These are phyloP conservation scores for Tetradesmus lagerheimii DNA, from an alignment of 139 green algal species.

Conservation along the genomic window DNA sequence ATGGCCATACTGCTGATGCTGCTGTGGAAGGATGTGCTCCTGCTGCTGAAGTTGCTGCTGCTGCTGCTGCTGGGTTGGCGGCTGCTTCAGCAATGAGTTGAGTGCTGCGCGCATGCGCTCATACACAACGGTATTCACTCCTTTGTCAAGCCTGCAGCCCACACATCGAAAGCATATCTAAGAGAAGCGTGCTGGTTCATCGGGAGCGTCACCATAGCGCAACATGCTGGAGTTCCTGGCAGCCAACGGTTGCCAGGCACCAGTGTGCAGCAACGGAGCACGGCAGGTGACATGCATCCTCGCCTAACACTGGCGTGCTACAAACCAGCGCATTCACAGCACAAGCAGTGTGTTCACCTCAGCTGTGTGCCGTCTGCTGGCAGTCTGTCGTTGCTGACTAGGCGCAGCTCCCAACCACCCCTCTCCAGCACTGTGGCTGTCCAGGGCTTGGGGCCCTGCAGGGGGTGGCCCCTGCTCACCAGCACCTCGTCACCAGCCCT, in stretches of 20 bases:
- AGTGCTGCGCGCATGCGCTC: slow-evolving; percentile 52
- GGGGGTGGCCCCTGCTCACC: slow-evolving; percentile 3
- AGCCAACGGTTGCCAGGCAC: too few relatives aligned
- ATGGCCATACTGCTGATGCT: background rate
- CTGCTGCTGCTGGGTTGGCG: background rate
- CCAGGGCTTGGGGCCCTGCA: slow-evolving; percentile 6
- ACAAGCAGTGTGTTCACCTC: background rate
- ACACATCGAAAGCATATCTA: background rate
- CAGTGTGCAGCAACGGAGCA: too few relatives aligned
- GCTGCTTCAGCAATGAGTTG: slow-evolving; percentile 48
- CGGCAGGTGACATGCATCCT: too few relatives aligned
- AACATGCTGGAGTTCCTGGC: too few relatives aligned
- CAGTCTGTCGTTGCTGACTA: background rate
- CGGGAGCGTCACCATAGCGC: too few relatives aligned
- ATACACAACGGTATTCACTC: slow-evolving; percentile 56
- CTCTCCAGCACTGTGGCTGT: background rate
- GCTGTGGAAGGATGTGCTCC: background rate
- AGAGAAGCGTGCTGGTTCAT: too few relatives aligned
- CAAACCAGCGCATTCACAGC: too few relatives aligned
- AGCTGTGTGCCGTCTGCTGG: slow-evolving; percentile 7
- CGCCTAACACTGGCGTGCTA: too few relatives aligned
- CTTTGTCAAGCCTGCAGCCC: slow-evolving; percentile 52
- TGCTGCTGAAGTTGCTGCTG: slow-evolving; percentile 16
- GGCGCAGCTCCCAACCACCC: background rate
- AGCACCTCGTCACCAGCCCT: slow-evolving; percentile 17